These are phyloP conservation scores for Spergularia bocconei DNA, from an alignment of 148 eudicot genomes.

Conservation along the genomic window DNA sequence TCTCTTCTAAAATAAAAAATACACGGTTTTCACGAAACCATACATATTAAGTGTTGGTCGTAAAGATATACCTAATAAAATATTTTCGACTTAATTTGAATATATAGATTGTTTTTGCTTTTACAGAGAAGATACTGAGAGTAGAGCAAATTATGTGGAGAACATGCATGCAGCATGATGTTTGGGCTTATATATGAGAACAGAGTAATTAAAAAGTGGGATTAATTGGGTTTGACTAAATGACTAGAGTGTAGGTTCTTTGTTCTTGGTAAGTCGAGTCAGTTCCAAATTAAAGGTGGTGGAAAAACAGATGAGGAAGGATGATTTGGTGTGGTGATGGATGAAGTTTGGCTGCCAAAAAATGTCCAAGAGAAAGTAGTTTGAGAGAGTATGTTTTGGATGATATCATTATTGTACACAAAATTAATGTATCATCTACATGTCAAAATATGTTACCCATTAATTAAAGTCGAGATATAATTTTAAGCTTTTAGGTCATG, in stretches of 20 bases:
- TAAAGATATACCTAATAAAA: too few species aligned
- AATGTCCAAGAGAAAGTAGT: background rate
- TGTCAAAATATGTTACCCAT: too few species aligned
- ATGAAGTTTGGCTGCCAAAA: constrained; percentile 58
- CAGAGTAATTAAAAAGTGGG: background rate
- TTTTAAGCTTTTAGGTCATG: too few species aligned
- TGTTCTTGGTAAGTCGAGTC: constrained; percentile 17
- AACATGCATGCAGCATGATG: background rate
- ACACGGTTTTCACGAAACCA: background rate
- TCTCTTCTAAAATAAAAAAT: too few species aligned
- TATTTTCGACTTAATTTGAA: too few species aligned
- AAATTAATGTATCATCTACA: too few species aligned
- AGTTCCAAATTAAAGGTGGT: background rate
- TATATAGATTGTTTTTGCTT: too few species aligned
- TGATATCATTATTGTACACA: too few species aligned
- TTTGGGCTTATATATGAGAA: constrained; percentile 1
- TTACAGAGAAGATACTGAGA: too few species aligned
- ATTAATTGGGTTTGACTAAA: constrained; percentile 29
- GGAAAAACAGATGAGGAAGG: constrained; percentile 10
- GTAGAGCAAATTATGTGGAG: too few species aligned
- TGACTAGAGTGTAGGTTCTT: constrained; percentile 19
- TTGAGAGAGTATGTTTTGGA: too few species aligned
- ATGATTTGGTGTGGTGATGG: constrained; percentile 28
- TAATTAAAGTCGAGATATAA: too few species aligned
- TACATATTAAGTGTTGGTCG: background rate